Percentiles rank a stretch among this genome's conserved stretches.
phyloP scores from a whole-genome alignment of 129 eudicot genomes.

The carrot (Daucus carota) region DH1_v3.0 NC_030384.2:42406001-42406500 shows the following conservation, averaged over 20 bases:
- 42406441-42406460: too few relatives aligned
- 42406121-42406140: conserved; percentile 71
- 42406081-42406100: conserved; percentile 12
- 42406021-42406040: too few relatives aligned
- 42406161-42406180: neutral
- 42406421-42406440: neutral
- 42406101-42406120: conserved; percentile 45
- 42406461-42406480: neutral
- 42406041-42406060: too few relatives aligned
- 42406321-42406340: neutral
- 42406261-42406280: conserved; percentile 82
- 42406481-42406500: too few relatives aligned
- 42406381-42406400: neutral
- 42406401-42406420: neutral
- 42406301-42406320: conserved; percentile 43
- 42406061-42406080: too few relatives aligned
- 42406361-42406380: too few relatives aligned
- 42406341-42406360: too few relatives aligned
- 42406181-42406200: conserved; percentile 67
- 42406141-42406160: conserved; percentile 46
- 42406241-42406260: conserved; percentile 81
- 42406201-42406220: conserved; percentile 88
- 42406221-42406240: conserved; percentile 84
- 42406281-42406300: conserved; percentile 71
- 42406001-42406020: too few relatives aligned